Conservation (phyloP, 352 stramenopile species). For the Globisporangium carolinianum region DNA sequence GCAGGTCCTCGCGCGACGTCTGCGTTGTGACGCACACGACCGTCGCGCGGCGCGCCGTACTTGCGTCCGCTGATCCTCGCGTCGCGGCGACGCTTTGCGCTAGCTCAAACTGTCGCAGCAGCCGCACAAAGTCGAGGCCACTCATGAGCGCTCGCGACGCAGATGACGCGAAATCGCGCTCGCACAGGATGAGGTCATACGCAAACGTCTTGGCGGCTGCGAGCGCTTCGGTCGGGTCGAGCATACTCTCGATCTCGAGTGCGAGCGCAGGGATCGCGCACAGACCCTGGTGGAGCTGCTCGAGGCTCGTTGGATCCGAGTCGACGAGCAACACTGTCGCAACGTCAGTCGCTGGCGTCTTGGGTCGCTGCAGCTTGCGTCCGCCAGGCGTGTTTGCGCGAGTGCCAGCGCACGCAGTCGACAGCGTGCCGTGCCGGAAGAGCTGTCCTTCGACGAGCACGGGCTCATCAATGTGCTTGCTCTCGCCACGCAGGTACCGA, state of each 20-base stretch:
- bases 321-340: conserved; percentile 28
- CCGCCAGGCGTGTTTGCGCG: background rate
- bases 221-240: conserved; percentile 41
- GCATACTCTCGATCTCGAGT: conserved; percentile 57
- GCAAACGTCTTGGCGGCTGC: conserved; percentile 33
- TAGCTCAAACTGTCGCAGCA: conserved; percentile 76
- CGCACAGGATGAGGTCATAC: conserved; percentile 84
- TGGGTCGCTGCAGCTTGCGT: background rate
- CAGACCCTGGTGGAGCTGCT: conserved; percentile 31
- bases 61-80: background rate
- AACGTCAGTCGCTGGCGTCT: background rate
- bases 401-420: background rate
- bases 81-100: conserved; percentile 31
- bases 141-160: conserved; percentile 18
- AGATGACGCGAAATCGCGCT: conserved; percentile 40
- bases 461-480: conserved; percentile 33
- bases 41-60: conserved; percentile 20
- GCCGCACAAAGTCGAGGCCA: conserved; percentile 70
- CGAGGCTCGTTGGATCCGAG: conserved; percentile 22
- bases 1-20: conserved; percentile 61
- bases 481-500: conserved; percentile 55
- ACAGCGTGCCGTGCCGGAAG: conserved; percentile 14
- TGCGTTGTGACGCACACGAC: conserved; percentile 73
- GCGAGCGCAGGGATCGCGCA: conserved; percentile 11
- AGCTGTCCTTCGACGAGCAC: conserved; percentile 30